Evolutionary conservation across 2,329 filamentous ascomycete species (phyloP).

Genomic region (Diaporthe vexans): DNA sequence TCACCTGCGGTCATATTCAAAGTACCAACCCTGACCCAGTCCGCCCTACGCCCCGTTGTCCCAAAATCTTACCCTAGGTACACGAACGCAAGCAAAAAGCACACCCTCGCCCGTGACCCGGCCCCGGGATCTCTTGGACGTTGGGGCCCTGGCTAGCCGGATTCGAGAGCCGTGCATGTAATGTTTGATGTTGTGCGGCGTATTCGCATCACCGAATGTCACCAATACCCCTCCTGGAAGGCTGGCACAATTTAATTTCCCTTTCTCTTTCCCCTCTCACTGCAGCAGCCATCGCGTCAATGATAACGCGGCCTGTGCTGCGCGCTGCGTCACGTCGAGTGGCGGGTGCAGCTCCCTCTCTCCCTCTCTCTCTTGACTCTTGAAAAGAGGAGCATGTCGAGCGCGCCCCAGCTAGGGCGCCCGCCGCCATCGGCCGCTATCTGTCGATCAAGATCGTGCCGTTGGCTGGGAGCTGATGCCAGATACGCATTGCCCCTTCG

Average conservation of each 20-base stretch:
- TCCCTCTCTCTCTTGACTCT: neutral
- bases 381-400: neutral
- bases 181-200: neutral
- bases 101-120: neutral
- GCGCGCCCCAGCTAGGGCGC: neutral
- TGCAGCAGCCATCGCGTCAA: neutral
- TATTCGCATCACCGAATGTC: slow-evolving; percentile 15
- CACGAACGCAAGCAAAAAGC: neutral
- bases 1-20: slow-evolving; percentile 12
- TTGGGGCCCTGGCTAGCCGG: slow-evolving; percentile 29
- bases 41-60: neutral
- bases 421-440: slow-evolving; percentile 30
- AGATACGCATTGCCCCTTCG: slow-evolving; percentile 31
- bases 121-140: slow-evolving; percentile 7
- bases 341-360: neutral
- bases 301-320: slow-evolving; percentile 17
- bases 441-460: slow-evolving; percentile 25
- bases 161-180: slow-evolving; percentile 11
- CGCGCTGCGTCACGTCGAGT: neutral
- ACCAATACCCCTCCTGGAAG: neutral
- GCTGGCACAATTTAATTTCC: slow-evolving; percentile 17
- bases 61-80: neutral
- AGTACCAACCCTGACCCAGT: slow-evolving; percentile 32
- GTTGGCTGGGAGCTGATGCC: slow-evolving; percentile 26
- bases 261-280: neutral